A percentile compares a stretch with the other conserved stretches of the same genome.
Evolutionary conservation across 371 early-diverging fungal genomes (phyloP).

Genomic region (Mucor indicus): DNA sequence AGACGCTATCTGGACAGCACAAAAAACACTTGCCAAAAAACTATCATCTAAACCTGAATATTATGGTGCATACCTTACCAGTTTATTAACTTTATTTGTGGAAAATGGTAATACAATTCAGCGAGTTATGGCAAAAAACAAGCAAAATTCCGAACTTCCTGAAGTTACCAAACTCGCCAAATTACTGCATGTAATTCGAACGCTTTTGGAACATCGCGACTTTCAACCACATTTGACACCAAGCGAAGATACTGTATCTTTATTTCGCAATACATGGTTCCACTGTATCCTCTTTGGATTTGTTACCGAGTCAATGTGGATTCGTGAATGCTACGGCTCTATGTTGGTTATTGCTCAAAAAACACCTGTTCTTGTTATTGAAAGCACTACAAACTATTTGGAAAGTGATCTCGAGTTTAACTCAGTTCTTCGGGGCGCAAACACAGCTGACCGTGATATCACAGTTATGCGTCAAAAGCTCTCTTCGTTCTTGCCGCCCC

Average conservation of each 20-base stretch:
- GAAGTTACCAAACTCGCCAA: conserved; percentile 61
- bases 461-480: conserved; percentile 33
- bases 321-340: conserved; percentile 68
- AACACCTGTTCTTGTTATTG: conserved; percentile 81
- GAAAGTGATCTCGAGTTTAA: conserved; percentile 90
- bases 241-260: conserved; percentile 60
- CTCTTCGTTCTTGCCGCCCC: conserved; percentile 30
- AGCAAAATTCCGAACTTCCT: conserved; percentile 51
- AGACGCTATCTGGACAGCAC: conserved; percentile 29
- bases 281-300: conserved; percentile 80
- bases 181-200: conserved; percentile 63
- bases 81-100: conserved; percentile 60
- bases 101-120: conserved; percentile 73
- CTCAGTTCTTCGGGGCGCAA: conserved; percentile 73
- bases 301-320: conserved; percentile 75
- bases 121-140: conserved; percentile 40
- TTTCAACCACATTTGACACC: conserved; percentile 64
- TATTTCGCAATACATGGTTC: conserved; percentile 91
- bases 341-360: conserved; percentile 76
- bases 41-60: conserved; percentile 54
- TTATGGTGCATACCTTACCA: conserved; percentile 55
- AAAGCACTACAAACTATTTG: conserved; percentile 71
- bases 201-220: conserved; percentile 57
- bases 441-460: conserved; percentile 51
- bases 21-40: conserved; percentile 47